These are phyloP conservation scores for Saccharomycopsis hybrid DNA, from an alignment of 1,139 yeast genomes.

Conservation along the genomic window DNA sequence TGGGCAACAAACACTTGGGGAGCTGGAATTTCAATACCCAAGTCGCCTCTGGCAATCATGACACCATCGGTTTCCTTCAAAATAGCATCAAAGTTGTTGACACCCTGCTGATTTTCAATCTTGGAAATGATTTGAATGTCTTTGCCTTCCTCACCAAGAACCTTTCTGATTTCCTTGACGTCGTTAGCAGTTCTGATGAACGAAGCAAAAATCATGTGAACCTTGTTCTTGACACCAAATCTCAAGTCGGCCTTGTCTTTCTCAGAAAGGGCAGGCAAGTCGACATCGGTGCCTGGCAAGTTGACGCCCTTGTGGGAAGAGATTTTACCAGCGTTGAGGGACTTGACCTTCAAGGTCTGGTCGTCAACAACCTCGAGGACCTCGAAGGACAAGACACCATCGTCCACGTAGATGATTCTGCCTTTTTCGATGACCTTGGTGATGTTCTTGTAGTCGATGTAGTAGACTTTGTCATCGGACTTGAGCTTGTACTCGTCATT, in stretches of 20 bases:
- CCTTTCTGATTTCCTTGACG: constrained; percentile 83
- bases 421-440: constrained; percentile 87
- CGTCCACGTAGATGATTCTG: constrained; percentile 88
- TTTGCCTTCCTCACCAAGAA: constrained; percentile 94
- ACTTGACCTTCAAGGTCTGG: constrained; percentile 73
- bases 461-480: constrained; percentile 79
- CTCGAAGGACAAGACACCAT: constrained; percentile 94
- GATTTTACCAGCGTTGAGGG: constrained; percentile 92
- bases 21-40: constrained; percentile 99
- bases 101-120: constrained; percentile 99
- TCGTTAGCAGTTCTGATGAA: constrained; percentile 94
- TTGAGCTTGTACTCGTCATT: constrained; percentile 68
- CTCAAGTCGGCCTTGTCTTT: constrained; percentile 87
- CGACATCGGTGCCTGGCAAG: constrained; percentile 98
- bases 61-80: constrained; percentile 95
- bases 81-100: constrained; percentile 96
- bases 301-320: constrained; percentile 98
- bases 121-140: constrained; percentile 93
- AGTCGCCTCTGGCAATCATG: constrained; percentile 99
- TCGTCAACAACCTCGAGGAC: constrained; percentile 78
- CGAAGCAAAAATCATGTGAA: constrained; percentile 97
- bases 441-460: constrained; percentile 90
- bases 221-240: constrained; percentile 95
- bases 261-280: constrained; percentile 94
- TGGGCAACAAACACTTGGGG: constrained; percentile 98